Conservation (phyloP, 1,284 basidiomycete genomes). For the Puccinia triticina region DNA sequence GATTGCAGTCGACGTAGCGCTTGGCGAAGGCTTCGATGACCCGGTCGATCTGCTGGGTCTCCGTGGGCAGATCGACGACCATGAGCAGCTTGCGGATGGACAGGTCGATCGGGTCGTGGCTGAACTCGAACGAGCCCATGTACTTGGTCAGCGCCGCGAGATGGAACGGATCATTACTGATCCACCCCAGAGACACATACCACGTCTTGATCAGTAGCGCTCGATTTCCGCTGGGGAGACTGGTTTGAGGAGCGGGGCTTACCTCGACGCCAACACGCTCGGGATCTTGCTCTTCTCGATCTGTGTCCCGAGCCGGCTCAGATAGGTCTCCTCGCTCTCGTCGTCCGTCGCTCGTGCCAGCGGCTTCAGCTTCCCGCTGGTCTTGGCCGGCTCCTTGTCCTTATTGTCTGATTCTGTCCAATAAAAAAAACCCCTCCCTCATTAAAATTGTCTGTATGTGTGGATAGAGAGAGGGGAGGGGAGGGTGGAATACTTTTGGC, state of each 20-base stretch:
- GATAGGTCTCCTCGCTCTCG: conserved; percentile 20
- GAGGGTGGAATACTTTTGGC: neutral
- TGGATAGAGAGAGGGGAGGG: neutral
- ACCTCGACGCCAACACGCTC: conserved; percentile 39
- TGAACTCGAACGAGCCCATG: conserved; percentile 79
- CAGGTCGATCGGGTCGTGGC: conserved; percentile 79
- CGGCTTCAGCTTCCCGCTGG: neutral
- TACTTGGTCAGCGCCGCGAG: conserved; percentile 72
- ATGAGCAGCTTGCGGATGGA: conserved; percentile 87
- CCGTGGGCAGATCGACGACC: conserved; percentile 84
- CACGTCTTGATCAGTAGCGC: too few relatives aligned
- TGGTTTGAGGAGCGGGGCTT: too few relatives aligned
- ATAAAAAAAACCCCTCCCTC: neutral
- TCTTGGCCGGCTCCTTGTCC: neutral
- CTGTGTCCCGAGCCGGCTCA: neutral
- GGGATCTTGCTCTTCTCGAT: conserved; percentile 41
- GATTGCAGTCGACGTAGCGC: conserved; percentile 82
- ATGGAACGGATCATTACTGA: conserved; percentile 61
- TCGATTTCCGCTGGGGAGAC: too few relatives aligned
- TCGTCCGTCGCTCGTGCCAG: neutral
- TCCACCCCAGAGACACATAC: too few relatives aligned
- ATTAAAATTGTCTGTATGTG: neutral
- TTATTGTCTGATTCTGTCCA: neutral
- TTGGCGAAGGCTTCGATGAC: conserved; percentile 93
- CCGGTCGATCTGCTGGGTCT: conserved; percentile 98